phyloP scores from a whole-genome alignment of 768 basidiomycete species.

The Mycena amicta region DNA sequence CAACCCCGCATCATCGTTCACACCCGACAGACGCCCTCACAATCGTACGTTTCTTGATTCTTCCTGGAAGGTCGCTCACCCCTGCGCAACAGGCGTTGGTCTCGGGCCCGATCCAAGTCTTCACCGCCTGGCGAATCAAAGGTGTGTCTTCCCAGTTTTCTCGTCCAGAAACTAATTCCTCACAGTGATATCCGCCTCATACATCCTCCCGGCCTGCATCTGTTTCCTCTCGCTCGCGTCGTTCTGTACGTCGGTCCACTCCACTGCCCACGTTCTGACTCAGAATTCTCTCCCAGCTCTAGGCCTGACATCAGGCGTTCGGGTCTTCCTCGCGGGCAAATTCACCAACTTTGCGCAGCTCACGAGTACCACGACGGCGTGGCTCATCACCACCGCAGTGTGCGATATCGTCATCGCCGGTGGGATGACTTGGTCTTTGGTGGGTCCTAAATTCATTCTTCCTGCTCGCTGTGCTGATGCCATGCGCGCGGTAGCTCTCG shows the following conservation, averaged over 20 bases:
- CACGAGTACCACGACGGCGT: neutral
- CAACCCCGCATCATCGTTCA: neutral
- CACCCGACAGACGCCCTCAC: neutral
- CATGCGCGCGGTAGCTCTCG: neutral
- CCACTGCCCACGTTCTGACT: neutral
- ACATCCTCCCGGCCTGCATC: neutral
- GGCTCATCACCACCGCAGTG: neutral
- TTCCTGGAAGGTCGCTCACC: neutral
- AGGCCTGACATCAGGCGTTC: neutral
- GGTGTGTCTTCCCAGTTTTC: neutral
- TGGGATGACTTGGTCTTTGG: neutral
- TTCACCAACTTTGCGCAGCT: neutral
- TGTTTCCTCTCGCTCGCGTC: neutral
- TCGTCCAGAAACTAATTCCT: too few relatives aligned
- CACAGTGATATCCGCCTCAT: neutral
- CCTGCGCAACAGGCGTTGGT: neutral
- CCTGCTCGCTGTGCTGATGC: neutral
- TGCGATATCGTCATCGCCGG: neutral
- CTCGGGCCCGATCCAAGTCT: neutral
- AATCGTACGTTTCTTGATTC: neutral
- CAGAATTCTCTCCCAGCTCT: neutral
- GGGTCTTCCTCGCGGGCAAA: neutral
- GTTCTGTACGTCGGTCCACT: neutral
- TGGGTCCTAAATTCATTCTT: neutral
- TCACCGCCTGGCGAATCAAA: neutral